Evolutionary conservation across 1,284 basidiomycete genomes (phyloP).

Genomic region (Moesziomyces sp.): DNA sequence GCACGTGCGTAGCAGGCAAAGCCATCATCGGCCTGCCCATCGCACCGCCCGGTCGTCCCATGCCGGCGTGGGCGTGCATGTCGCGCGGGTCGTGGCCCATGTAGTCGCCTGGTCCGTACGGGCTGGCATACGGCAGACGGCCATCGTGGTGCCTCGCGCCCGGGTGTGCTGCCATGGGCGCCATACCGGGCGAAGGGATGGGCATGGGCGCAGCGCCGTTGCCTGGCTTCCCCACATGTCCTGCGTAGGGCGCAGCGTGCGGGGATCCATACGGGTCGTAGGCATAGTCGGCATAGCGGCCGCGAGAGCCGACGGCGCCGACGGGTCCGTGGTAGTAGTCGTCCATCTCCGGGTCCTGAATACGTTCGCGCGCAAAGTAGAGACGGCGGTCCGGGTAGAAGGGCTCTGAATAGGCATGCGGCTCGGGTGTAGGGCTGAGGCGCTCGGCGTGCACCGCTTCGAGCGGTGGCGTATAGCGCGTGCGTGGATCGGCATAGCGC

Average conservation of each 20-base stretch:
- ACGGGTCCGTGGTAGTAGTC: slow-evolving; percentile 39
- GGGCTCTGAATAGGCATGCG: slow-evolving; percentile 29
- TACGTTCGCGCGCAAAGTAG: slow-evolving; percentile 47
- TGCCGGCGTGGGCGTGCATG: slow-evolving; percentile 23
- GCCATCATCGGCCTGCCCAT: slow-evolving; percentile 28
- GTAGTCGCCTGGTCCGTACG: slow-evolving; percentile 31
- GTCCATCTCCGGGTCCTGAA: slow-evolving; percentile 46
- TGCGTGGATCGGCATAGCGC: slow-evolving; percentile 27
- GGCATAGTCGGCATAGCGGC: slow-evolving; percentile 24
- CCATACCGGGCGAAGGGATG: slow-evolving; percentile 20
- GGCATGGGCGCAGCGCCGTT: slow-evolving; percentile 18
- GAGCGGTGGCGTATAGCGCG: slow-evolving; percentile 35
- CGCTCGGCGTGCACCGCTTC: slow-evolving; percentile 20
- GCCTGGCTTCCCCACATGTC: slow-evolving; percentile 8
- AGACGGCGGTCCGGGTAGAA: slow-evolving; percentile 50
- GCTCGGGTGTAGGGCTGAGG: slow-evolving; percentile 30
- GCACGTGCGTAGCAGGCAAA: slow-evolving; percentile 35
- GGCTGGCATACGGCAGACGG: slow-evolving; percentile 11
- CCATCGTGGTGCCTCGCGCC: slow-evolving; percentile 18
- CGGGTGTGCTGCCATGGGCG: slow-evolving; percentile 14
- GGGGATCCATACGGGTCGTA: slow-evolving; percentile 41
- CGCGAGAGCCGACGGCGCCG: slow-evolving; percentile 7
- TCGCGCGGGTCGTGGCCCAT: slow-evolving; percentile 33
- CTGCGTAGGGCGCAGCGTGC: slow-evolving; percentile 26
- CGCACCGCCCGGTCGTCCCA: slow-evolving; percentile 10